Conservation (phyloP, 768 basidiomycete genomes). For the Rubroboletus pulcherrimus region DNA sequence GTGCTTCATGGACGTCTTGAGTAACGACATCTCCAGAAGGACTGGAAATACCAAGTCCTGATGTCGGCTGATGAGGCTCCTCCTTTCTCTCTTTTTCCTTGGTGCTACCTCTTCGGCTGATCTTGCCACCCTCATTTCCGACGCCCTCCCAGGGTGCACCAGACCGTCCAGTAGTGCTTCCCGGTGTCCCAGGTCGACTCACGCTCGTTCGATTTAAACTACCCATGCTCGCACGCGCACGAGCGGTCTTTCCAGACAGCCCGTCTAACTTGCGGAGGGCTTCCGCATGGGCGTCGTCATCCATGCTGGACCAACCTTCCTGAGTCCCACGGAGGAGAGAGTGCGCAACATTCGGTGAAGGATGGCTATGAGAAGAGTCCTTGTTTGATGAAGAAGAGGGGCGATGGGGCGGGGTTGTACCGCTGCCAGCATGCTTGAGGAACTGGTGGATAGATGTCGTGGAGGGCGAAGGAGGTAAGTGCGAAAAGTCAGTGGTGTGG, state of each 20-base stretch:
- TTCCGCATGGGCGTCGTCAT: constrained; percentile 86
- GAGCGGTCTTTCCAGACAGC: constrained; percentile 68
- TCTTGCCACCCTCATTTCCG: constrained; percentile 34
- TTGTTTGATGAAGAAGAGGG: constrained; percentile 40
- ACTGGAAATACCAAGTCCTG: constrained; percentile 36
- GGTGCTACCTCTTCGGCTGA: constrained; percentile 36
- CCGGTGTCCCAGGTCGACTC: constrained; percentile 74
- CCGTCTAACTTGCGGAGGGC: constrained; percentile 93
- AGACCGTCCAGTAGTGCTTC: constrained; percentile 45
- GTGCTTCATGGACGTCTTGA: constrained; percentile 40
- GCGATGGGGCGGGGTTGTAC: constrained; percentile 33
- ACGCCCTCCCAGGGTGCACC: constrained; percentile 76
- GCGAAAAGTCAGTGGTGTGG: constrained; percentile 77
- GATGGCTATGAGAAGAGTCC: constrained; percentile 37
- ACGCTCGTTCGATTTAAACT: constrained; percentile 64
- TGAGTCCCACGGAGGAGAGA: constrained; percentile 83
- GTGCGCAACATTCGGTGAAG: constrained; percentile 70
- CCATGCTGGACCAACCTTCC: constrained; percentile 84
- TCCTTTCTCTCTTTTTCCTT: constrained; percentile 47
- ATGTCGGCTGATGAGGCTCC: constrained; percentile 23
- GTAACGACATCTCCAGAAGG: constrained; percentile 30
- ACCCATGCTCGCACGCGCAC: constrained; percentile 72
- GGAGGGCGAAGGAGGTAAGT: constrained; percentile 87
- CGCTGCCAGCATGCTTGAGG: constrained; percentile 51
- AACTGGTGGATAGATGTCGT: constrained; percentile 87